phyloP scores from a whole-genome alignment of 495 filamentous ascomycete genomes.

The Lindgomyces ingoldianus region DNA sequence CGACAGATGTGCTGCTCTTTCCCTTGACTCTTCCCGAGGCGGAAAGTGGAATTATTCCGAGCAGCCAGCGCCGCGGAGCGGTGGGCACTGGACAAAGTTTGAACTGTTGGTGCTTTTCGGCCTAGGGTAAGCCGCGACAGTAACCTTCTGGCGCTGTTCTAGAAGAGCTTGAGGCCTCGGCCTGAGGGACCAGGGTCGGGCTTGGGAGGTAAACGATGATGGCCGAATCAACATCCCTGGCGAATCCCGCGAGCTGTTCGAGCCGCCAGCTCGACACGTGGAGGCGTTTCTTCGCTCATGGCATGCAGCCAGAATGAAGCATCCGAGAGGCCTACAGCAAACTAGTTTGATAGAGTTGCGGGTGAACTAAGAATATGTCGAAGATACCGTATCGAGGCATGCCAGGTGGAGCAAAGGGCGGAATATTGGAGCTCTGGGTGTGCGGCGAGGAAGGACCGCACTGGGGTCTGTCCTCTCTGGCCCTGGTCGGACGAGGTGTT shows the following conservation, averaged over 20 bases:
- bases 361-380: too few relatives aligned
- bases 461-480: neutral
- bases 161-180: neutral
- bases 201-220: neutral
- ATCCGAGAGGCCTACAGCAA: too few relatives aligned
- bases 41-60: neutral
- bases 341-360: too few relatives aligned
- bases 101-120: neutral
- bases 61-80: neutral
- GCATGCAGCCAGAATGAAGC: neutral
- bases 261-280: neutral
- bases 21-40: neutral
- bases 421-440: neutral
- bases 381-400: neutral
- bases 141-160: constrained; percentile 1
- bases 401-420: neutral
- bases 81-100: neutral
- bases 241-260: neutral
- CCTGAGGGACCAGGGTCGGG: neutral
- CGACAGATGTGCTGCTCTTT: neutral
- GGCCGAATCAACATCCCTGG: neutral
- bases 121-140: neutral
- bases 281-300: neutral
- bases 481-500: constrained; percentile 10
- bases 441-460: neutral